These are phyloP conservation scores for Begonia fuchsioides DNA, from an alignment of 306 rosid species.

Conservation along the genomic window DNA sequence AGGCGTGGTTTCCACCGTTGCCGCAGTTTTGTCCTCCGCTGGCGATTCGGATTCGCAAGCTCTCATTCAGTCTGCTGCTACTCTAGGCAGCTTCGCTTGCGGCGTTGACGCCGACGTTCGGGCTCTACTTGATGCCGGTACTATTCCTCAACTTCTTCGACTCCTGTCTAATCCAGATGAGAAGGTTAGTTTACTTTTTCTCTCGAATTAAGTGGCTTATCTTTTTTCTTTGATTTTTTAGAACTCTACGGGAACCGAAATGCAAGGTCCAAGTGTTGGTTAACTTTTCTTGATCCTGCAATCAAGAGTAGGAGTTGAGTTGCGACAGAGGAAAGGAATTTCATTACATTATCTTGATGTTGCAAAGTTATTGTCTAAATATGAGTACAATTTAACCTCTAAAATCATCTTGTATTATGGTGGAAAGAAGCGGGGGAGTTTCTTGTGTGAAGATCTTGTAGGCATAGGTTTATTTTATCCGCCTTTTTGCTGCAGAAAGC, in stretches of 20 bases:
- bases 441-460: too few species aligned
- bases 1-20: constrained; percentile 61
- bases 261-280: too few species aligned
- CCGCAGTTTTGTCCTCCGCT: constrained; percentile 38
- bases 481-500: too few species aligned
- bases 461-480: too few species aligned
- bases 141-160: constrained; percentile 36
- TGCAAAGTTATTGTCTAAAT: too few species aligned
- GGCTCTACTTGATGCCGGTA: constrained; percentile 77
- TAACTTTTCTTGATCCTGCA: too few species aligned
- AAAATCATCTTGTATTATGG: too few species aligned
- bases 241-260: constrained; percentile 6
- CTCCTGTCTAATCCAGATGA: constrained; percentile 51
- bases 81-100: constrained; percentile 81
- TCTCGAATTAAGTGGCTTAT: constrained; percentile 3
- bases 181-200: constrained; percentile 39
- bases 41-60: constrained; percentile 30
- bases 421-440: too few species aligned
- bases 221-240: constrained; percentile 1
- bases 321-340: too few species aligned
- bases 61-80: constrained; percentile 81
- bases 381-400: too few species aligned
- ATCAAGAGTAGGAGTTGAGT: too few species aligned
- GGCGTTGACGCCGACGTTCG: constrained; percentile 79
- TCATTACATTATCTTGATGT: too few species aligned